Evolutionary conservation across 768 basidiomycete genomes (phyloP).

Genomic region (Gloeostereum incarnatum): DNA sequence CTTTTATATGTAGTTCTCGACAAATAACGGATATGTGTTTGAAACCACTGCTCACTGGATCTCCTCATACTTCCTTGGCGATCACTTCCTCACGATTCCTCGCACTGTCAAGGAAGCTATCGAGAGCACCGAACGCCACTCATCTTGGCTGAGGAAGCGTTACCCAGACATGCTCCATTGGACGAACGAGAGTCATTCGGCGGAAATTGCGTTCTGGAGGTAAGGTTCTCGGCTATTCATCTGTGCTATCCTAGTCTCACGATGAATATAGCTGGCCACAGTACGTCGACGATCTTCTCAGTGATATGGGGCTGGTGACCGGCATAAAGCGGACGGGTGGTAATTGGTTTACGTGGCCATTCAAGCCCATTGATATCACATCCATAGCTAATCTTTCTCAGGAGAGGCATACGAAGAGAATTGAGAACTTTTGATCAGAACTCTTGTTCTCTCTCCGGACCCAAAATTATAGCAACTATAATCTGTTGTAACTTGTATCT

Average conservation of each 20-base stretch:
- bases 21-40: conserved; percentile 42
- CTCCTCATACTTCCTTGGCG: conserved; percentile 49
- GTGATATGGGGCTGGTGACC: conserved; percentile 46
- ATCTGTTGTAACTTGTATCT: too few species aligned
- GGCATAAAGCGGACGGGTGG: conserved; percentile 54
- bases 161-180: conserved; percentile 36
- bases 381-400: conserved; percentile 38
- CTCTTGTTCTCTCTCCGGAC: too few species aligned
- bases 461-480: too few species aligned
- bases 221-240: neutral
- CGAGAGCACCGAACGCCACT: conserved; percentile 28
- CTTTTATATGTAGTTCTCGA: conserved; percentile 32
- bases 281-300: conserved; percentile 42
- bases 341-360: conserved; percentile 59
- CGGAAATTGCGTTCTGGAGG: neutral
- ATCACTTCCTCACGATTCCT: conserved; percentile 41
- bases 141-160: conserved; percentile 46
- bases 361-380: conserved; percentile 37
- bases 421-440: conserved; percentile 1
- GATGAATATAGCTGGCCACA: conserved; percentile 49
- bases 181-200: conserved; percentile 8
- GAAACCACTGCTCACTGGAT: conserved; percentile 59
- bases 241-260: neutral
- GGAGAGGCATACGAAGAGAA: conserved; percentile 31
- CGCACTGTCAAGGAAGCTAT: conserved; percentile 34